Base-by-base conservation (phyloP, 257 asterid species). In the Scutellaria barbata region DNA sequence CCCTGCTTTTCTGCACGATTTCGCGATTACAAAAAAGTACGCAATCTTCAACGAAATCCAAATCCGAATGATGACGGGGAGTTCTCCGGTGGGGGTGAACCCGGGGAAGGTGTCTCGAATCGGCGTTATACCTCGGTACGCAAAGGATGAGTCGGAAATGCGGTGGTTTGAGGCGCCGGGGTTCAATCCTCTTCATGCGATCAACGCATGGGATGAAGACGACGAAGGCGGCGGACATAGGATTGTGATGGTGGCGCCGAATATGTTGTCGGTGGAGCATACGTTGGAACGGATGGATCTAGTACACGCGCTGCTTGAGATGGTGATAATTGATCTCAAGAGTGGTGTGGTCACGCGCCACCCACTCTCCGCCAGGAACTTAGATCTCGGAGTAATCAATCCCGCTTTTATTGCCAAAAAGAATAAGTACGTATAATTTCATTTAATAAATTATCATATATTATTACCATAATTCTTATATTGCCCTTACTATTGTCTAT, bases 161-260 rank as follows among this genome's bases (percentile, higher is more conserved):
- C 69, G 11, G 43, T 84, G 90, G 90, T 67, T 84, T 2, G 86
- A 86, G 16, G 92, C 73, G 6, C 78, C 85, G 16, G 89, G 85
- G 3, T 68, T 86, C 47, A 86, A 86, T 66, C 61, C 61, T 7
- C 1, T 82, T 0, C 92, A 84, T 30, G 85, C 77, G 1, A 73
- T 76, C 3, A 87, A 87, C 30, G 85, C 88, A 1, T 84, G 89
- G 92, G 92, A 86, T 1, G 92, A 84, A 73, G 89, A 79, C 5
- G 85, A 35, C n/a, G 89, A 22, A 1, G 25, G 2, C 25, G 25
- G 25, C 25, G 25, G 80, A 7, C 80, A 47, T 16, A 72, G 73
- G n/a, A 68, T 86, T 6, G 85, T 77, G 60, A 61, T 86, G 66
- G 76, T 86, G 56, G 88, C 85, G 0, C 72, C 88, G 0, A 86